Evolutionary conservation across 2,329 filamentous ascomycete species (phyloP), one percentile per base, ranked within the genome.

Genomic region (Alternaria arborescens): DNA sequence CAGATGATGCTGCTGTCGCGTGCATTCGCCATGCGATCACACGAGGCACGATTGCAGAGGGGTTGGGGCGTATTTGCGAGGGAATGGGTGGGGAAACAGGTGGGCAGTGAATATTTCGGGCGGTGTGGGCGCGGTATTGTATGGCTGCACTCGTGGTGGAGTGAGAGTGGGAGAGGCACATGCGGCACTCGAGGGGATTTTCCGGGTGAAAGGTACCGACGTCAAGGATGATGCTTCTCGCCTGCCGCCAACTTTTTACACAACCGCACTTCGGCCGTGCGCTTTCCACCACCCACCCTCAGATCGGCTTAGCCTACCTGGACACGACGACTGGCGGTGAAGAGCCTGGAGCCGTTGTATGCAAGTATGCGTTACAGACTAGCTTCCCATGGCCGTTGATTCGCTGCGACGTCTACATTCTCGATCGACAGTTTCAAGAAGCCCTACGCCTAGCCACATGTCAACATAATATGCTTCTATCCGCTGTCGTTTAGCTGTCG

Each of bases 1-100:
- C 69, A 64, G 64, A 60, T 70, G 69, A 66, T 68, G 69, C 62
- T 52, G 65, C 64, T 71, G 76, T 77, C 76, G 75, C 76, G 76
- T 78, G 76, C 76, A 75, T 77, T 72, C 63, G 71, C 71, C 75
- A 73, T 74, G 75, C 77, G 75, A 73, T 74, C 71, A 57, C 62
- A 60, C 62, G 50, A 59, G 41, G 44, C 40, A 46, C 30, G 42
- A 32, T 18, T 24, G n/a, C 28, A n/a, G 50, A 64, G 61, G 62
- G 48, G 59, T 58, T 61, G 65, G 64, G 68, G 52, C 52, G 57
- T 42, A n/a, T 20, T 44, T 38, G 28, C 28, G 28, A 30, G 4
- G 28, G 28, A 53, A 41, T 44, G 20, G 60, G 58, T 50, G 55
- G 48, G 42, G 52, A 44, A 30, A 44, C 34, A 30, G 55, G 32